phyloP scores from a whole-genome alignment of 345 rosid genomes.

The Lumnitzera littorea region DNA sequence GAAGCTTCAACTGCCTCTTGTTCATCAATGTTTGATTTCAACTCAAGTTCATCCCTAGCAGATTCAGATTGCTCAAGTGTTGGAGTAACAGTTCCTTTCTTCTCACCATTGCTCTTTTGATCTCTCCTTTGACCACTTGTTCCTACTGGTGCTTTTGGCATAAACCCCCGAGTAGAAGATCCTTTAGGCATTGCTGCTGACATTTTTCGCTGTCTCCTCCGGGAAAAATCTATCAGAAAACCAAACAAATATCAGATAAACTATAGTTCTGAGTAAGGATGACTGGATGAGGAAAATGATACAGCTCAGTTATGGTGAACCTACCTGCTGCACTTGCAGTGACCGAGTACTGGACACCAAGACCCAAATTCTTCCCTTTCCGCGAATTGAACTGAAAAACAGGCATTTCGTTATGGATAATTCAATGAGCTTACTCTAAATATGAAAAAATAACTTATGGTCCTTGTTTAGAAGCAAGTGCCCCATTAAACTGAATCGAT shows the following conservation, averaged over 20 bases:
- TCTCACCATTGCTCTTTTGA: conserved; percentile 29
- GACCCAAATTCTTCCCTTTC: too few species aligned
- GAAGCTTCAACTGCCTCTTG: conserved; percentile 21
- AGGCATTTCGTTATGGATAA: too few species aligned
- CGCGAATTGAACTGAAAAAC: too few species aligned
- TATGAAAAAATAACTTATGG: too few species aligned
- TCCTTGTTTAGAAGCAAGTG: too few species aligned
- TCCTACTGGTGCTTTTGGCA: conserved; percentile 35
- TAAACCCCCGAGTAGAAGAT: conserved; percentile 43
- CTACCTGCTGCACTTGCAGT: conserved; percentile 34
- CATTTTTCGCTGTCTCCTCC: conserved; percentile 45
- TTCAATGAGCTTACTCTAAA: too few species aligned
- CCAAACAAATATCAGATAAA: not conserved
- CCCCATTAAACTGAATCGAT: too few species aligned
- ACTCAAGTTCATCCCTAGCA: conserved; percentile 13
- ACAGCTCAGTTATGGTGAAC: not conserved
- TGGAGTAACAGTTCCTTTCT: conserved; percentile 25
- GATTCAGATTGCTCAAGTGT: conserved; percentile 17
- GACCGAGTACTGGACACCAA: too few species aligned
- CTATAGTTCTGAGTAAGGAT: not conserved
- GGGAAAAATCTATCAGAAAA: conserved; percentile 50
- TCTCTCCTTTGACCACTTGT: conserved; percentile 38
- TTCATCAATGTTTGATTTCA: conserved; percentile 22
- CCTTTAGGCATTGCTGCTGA: conserved; percentile 39
- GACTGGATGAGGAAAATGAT: not conserved